Base-by-base conservation (phyloP, 805 yeast species). In the Nakazawaea holstii region DNA sequence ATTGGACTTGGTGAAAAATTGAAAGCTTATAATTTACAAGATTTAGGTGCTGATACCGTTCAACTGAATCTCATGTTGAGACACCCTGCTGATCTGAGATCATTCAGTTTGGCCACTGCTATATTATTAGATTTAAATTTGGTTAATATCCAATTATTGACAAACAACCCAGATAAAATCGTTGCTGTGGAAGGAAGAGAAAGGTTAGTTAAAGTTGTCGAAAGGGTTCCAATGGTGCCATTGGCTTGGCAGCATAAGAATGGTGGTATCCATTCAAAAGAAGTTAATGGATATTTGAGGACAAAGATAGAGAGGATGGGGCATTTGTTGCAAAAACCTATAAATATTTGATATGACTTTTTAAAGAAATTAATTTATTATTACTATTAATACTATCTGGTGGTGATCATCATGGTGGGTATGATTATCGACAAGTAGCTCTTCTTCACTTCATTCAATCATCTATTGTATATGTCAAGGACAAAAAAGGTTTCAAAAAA, bases 281-380 rank as follows among this genome's bases (percentile, higher is more conserved):
- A 94, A 66, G 86, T 94, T 30, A 96, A 94, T 57, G 96, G 96
- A 1, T 94, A 94, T 59, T 70, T 94, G 50, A 79, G 94, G 58
- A 94, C 99, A 1, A 94, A 94, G 68, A 87, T 92, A 45, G 96
- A 92, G 65, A 76, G 96, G 58, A 94, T 94, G 99, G 99, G 99
- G 0, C 99, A 94, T 66, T 67, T 94, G 48, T 71, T 94, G 49
- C 82, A 76, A 55, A 73, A 61, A 43, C 70, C 69, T 11, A 50
- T 48, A 24, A 53, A 53, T 32, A 51, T 53, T 13, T 33, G 17
- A 14, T n/a, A 8, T 13, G 9, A 8, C 9, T 14, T 33, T n/a
- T 33, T 14, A 13, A 33, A n/a, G 8, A 13, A 33, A 3, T n/a
- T 30, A 30, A 11, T 11, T 30, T 11, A 11, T 11, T 30, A 30